Evolutionary conservation across 2,329 filamentous ascomycete genomes (phyloP), one percentile per base, ranked within the genome.

Genomic region (Xylariaceae sp.): DNA sequence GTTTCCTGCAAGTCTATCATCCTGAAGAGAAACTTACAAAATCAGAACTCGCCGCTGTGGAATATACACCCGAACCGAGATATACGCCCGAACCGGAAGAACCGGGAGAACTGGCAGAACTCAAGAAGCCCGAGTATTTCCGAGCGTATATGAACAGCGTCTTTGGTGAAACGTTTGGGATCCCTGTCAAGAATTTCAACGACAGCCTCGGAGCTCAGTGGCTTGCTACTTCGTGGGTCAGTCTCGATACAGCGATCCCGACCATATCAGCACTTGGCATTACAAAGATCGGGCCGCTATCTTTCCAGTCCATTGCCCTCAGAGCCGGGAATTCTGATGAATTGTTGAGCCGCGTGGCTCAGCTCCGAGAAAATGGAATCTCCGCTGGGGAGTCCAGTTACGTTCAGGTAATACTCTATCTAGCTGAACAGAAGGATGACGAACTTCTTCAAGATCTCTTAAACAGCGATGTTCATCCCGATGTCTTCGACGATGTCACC

Each of bases 191-290:
- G 56, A 70, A 72, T 6, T 80, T 84, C 59, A 86, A 81, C 64
- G 89, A 94, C 68, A 72, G 75, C 0, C 79, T 95, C 32, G 86
- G 88, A 19, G 87, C 91, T n/a, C 81, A 85, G 59, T 84, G 90
- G 73, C 91, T 96, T 67, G 91, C 91, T 7, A 85, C 77, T 54
- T 73, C 73, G 19, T 87, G 88, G 69, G 79, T 94, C 27, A 81
- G 85, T 1, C 75, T 91, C 7, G 84, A 91, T 53, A 80, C 86
- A 60, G 83, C 89, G 30, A 82, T 95, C 52, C 62, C 66, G 3
- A 80, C 80, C 35, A 79, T 88, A 5, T 74, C 94, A 19, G 82
- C 87, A 63, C 80, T 95, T 50, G 88, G 88, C 2, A 74, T 95
- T 4, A 76, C 82, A 47, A 74, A 77, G 37, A 86, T 96, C 58